These are phyloP conservation scores for Backusella circina DNA, from an alignment of 192 early-diverging fungal genomes.

Conservation along the genomic window DNA sequence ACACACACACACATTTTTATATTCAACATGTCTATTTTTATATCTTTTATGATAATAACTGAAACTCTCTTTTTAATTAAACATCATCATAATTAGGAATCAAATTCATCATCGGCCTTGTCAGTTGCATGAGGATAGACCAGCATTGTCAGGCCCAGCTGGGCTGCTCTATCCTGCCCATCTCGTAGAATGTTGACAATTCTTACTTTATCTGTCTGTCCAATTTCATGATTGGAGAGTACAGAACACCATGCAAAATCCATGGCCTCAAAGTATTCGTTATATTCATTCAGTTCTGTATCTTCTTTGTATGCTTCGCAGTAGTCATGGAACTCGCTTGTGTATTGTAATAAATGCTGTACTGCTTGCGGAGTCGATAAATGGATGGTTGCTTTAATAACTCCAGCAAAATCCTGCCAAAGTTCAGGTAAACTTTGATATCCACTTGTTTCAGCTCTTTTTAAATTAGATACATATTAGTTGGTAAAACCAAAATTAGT, in stretches of 20 bases:
- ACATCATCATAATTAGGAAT: not conserved
- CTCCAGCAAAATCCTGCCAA: not conserved
- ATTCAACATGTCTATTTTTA: not conserved
- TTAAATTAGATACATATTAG: not conserved
- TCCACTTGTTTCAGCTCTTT: not conserved
- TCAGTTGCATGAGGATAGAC: conserved; percentile 2
- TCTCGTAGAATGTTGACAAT: conserved; percentile 4
- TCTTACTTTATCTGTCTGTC: conserved; percentile 11
- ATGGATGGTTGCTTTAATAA: not conserved
- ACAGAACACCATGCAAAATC: conserved; percentile 10
- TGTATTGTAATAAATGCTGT: conserved; percentile 5
- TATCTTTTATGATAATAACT: not conserved
- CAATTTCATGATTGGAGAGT: not conserved
- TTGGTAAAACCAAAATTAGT: not conserved
- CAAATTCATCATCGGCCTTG: not conserved
- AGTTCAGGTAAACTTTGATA: conserved; percentile 4
- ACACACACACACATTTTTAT: no score
- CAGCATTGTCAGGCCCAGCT: not conserved
- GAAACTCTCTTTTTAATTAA: not conserved
- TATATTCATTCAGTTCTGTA: not conserved
- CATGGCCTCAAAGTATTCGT: conserved; percentile 11
- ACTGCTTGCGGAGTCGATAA: not conserved
- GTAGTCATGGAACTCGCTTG: conserved; percentile 8
- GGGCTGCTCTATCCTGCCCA: conserved; percentile 3
- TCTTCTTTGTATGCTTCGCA: conserved; percentile 9